These are phyloP conservation scores for Brasilioporus rufonigricans DNA, from an alignment of 768 basidiomycete species.

Conservation along the genomic window DNA sequence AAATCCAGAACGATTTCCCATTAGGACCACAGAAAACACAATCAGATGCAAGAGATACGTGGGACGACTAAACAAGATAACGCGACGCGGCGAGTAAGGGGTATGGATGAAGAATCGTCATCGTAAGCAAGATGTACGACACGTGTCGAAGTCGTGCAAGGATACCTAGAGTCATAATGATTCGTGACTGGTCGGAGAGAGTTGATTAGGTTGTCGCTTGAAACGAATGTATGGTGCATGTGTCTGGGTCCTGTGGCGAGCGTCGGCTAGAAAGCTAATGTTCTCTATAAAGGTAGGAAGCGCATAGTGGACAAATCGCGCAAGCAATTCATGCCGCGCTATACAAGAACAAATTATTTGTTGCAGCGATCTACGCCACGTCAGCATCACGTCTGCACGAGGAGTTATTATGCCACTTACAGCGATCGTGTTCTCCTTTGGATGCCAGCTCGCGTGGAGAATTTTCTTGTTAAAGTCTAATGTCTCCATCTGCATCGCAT, in stretches of 20 bases:
- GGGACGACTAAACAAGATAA: slow-evolving; percentile 30
- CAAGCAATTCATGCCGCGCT: slow-evolving; percentile 38
- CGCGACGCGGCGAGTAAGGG: slow-evolving; percentile 26
- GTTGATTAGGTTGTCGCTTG: slow-evolving; percentile 28
- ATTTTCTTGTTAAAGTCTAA: slow-evolving; percentile 98
- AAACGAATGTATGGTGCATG: slow-evolving; percentile 17
- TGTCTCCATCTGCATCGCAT: slow-evolving; percentile 83
- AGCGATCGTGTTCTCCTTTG: slow-evolving; percentile 96
- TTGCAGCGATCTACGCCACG: slow-evolving; percentile 78
- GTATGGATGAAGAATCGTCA: slow-evolving; percentile 27
- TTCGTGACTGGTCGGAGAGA: slow-evolving; percentile 22
- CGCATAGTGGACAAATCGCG: not conserved
- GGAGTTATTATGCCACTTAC: slow-evolving; percentile 44
- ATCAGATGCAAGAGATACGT: slow-evolving; percentile 22
- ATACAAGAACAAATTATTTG: slow-evolving; percentile 42
- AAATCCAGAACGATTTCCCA: slow-evolving; percentile 20
- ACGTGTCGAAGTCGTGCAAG: slow-evolving; percentile 13
- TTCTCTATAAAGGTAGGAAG: slow-evolving; percentile 11
- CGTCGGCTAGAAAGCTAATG: slow-evolving; percentile 10
- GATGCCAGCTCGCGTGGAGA: slow-evolving; percentile 96
- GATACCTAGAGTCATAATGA: slow-evolving; percentile 18
- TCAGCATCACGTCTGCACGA: slow-evolving; percentile 6
- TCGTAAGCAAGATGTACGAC: slow-evolving; percentile 33
- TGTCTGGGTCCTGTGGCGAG: slow-evolving; percentile 12
- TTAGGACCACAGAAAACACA: slow-evolving; percentile 21